Conservation (phyloP, 768 basidiomycete genomes). For the Phaeolepiota aurea region DNA sequence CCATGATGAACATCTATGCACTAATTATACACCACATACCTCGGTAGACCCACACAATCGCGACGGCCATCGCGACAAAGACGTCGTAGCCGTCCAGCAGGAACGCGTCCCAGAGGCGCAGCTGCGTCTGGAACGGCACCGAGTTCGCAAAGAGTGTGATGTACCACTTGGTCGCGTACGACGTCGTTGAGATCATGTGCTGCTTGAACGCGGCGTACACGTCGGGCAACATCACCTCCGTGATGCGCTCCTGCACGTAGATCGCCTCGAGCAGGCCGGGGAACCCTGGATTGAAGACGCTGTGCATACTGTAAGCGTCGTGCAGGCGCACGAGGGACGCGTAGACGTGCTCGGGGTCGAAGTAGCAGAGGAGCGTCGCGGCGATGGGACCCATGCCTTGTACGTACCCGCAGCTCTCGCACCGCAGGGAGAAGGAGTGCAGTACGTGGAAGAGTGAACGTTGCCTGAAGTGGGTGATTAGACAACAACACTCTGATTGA, state of each 20-base stretch:
- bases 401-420: constrained; percentile 85
- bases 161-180: constrained; percentile 99
- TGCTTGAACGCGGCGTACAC: constrained; percentile 82
- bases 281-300: constrained; percentile 88
- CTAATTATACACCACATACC: constrained; percentile 36
- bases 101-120: constrained; percentile 93
- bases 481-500: constrained; percentile 2
- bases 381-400: constrained; percentile 99
- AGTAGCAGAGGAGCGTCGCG: constrained; percentile 89
- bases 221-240: constrained; percentile 80
- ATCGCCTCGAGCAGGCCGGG: constrained; percentile 95
- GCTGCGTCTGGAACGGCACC: constrained; percentile 90
- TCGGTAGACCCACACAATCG: constrained; percentile 86
- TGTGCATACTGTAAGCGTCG: constrained; percentile 80
- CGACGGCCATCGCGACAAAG: constrained; percentile 77
- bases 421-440: constrained; percentile 85
- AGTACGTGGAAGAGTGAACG: constrained; percentile 92
- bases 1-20: not conserved
- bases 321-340: constrained; percentile 82
- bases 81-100: constrained; percentile 86
- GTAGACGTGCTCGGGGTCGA: constrained; percentile 85
- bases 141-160: constrained; percentile 96
- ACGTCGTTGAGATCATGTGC: constrained; percentile 86
- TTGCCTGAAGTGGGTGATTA: constrained; percentile 45
- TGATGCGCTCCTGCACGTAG: constrained; percentile 89